Conservation (phyloP, 495 filamentous ascomycete species). For the Neurospora sp. region DNA sequence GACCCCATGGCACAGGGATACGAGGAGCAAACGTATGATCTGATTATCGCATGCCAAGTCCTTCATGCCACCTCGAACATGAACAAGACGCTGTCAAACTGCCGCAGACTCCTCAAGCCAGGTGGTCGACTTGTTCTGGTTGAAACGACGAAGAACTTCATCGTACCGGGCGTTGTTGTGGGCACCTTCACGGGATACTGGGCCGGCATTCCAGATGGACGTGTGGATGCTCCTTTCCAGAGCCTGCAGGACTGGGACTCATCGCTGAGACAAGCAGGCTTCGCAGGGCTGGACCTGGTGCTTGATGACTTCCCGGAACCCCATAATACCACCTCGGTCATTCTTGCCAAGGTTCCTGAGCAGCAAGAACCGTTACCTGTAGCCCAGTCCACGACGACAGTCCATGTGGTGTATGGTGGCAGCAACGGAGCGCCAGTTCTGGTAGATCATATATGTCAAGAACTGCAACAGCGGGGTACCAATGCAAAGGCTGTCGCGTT, state of each 20-base stretch:
- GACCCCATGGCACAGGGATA: slow-evolving; percentile 42
- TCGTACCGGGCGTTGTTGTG: slow-evolving; percentile 25
- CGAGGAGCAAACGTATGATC: slow-evolving; percentile 34
- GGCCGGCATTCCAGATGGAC: slow-evolving; percentile 31
- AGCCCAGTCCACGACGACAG: too few species aligned
- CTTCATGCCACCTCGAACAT: slow-evolving; percentile 36
- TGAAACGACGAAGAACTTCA: slow-evolving; percentile 24
- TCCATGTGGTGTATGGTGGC: too few species aligned
- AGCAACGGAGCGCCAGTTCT: not conserved
- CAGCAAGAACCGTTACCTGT: too few species aligned
- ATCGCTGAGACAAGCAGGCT: slow-evolving; percentile 29
- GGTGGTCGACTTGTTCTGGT: slow-evolving; percentile 29
- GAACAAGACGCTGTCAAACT: slow-evolving; percentile 21
- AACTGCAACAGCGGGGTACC: not conserved
- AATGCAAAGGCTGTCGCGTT: too few species aligned
- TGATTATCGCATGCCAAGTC: slow-evolving; percentile 43
- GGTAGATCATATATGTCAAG: not conserved
- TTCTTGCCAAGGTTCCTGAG: slow-evolving; percentile 3
- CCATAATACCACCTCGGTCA: slow-evolving; percentile 3
- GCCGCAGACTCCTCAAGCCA: slow-evolving; percentile 26
- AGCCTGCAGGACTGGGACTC: slow-evolving; percentile 26
- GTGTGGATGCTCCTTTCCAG: slow-evolving; percentile 20
- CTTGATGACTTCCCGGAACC: slow-evolving; percentile 11
- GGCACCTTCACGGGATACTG: slow-evolving; percentile 20
- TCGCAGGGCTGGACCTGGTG: slow-evolving; percentile 34